These are phyloP conservation scores for Phialocephala sp. DNA, from an alignment of 2,329 filamentous ascomycete genomes.

Conservation along the genomic window DNA sequence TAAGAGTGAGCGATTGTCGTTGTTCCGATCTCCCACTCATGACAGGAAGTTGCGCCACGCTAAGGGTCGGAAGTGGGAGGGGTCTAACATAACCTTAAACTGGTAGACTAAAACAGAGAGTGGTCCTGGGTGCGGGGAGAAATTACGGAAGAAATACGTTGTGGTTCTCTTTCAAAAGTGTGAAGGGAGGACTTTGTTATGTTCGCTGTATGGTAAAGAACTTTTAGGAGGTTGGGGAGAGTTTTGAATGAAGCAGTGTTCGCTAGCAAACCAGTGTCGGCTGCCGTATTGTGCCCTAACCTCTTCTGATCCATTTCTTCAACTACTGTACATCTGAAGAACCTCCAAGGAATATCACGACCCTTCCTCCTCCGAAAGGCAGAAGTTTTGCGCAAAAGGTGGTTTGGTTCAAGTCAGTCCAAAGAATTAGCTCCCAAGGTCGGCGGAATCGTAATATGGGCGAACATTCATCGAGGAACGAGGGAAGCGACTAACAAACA, in stretches of 20 bases:
- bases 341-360: not conserved
- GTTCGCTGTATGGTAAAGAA: no score
- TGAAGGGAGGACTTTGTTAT: no score
- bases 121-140: no score
- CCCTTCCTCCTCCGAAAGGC: not conserved
- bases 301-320: not conserved
- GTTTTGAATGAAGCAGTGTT: no score
- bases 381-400: not conserved
- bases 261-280: not conserved
- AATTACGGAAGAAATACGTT: no score
- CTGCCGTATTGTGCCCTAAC: not conserved
- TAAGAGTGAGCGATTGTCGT: slow-evolving; percentile 19
- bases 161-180: no score
- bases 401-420: not conserved
- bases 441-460: not conserved
- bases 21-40: slow-evolving; percentile 20
- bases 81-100: not conserved
- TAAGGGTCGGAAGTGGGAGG: not conserved
- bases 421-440: not conserved
- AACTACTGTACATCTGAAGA: not conserved
- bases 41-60: slow-evolving; percentile 2
- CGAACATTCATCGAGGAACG: not conserved
- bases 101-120: not conserved
- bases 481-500: not conserved
- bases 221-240: not conserved